phyloP scores from a whole-genome alignment of 2,329 filamentous ascomycete species.

The Escovopsis sp. region DNA sequence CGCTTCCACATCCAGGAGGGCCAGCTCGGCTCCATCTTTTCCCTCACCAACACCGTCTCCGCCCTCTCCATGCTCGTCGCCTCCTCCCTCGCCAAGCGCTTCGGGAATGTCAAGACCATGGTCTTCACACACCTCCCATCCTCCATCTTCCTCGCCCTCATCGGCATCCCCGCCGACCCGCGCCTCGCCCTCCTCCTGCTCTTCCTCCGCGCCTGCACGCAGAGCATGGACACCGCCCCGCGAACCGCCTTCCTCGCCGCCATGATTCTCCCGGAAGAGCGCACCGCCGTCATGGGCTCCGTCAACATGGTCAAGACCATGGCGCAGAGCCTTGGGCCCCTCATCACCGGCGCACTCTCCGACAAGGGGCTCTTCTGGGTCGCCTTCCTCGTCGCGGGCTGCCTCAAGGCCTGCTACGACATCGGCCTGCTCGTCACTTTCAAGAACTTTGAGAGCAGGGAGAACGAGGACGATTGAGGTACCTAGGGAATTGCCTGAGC shows the following conservation, averaged over 20 bases:
- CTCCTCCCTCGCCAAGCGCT: conserved; percentile 35
- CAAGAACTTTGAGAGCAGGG: conserved; percentile 5
- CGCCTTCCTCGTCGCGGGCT: conserved; percentile 46
- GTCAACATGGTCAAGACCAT: conserved; percentile 55
- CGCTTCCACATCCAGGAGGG: conserved; percentile 32
- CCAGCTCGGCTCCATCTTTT: conserved; percentile 38
- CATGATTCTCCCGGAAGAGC: conserved; percentile 45
- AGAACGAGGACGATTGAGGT: neutral
- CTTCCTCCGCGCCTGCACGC: conserved; percentile 43
- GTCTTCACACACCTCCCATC: conserved; percentile 61
- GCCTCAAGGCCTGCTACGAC: conserved; percentile 46
- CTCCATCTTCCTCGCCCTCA: conserved; percentile 45
- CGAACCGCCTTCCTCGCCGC: conserved; percentile 54
- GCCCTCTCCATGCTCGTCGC: conserved; percentile 36
- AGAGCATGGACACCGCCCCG: conserved; percentile 57
- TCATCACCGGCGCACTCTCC: conserved; percentile 48
- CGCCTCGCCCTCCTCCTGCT: conserved; percentile 43
- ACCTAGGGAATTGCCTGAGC: too few relatives aligned
- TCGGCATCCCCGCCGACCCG: conserved; percentile 40
- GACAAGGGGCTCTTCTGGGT: conserved; percentile 41
- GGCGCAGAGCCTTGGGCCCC: conserved; percentile 44
- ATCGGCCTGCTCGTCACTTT: conserved; percentile 32
- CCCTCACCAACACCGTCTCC: conserved; percentile 35
- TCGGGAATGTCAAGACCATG: conserved; percentile 58
- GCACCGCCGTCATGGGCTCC: conserved; percentile 56